These are phyloP conservation scores for Penicillium sp. DNA, from an alignment of 2,329 filamentous ascomycete genomes.

Conservation along the genomic window DNA sequence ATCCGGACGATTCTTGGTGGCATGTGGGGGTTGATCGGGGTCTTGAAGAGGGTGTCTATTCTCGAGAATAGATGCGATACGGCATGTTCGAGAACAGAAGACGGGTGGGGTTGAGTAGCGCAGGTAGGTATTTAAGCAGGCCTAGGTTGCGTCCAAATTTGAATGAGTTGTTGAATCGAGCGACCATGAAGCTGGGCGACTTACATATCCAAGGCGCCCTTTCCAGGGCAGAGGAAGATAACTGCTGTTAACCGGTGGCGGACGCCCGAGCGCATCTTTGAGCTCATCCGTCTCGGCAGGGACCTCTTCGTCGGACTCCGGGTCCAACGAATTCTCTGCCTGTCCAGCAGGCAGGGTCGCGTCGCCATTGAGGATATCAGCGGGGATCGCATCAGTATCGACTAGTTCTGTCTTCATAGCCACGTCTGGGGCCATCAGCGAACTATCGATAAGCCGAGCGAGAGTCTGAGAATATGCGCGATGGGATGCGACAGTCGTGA, in stretches of 20 bases:
- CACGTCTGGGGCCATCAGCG: conserved; percentile 2
- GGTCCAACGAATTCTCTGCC: conserved; percentile 44
- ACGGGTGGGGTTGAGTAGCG: conserved; percentile 79
- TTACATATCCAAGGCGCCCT: conserved; percentile 84
- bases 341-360: conserved; percentile 16
- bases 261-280: conserved; percentile 62
- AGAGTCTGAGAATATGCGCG: conserved; percentile 8
- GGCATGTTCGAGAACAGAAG: conserved; percentile 89
- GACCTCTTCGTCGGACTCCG: conserved; percentile 59
- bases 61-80: conserved; percentile 86
- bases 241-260: conserved; percentile 79
- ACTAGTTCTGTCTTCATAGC: conserved; percentile 9
- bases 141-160: conserved; percentile 51
- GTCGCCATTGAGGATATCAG: conserved; percentile 24
- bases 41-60: conserved; percentile 81
- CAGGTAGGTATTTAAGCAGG: conserved; percentile 91
- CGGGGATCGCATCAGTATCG: conserved; percentile 13
- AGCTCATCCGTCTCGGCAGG: conserved; percentile 60
- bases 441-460: neutral
- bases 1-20: conserved; percentile 85
- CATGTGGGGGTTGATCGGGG: conserved; percentile 74
- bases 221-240: conserved; percentile 88
- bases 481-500: conserved; percentile 1
- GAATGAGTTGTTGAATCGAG: neutral
- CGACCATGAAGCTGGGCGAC: conserved; percentile 32